Evolutionary conservation across 1,284 basidiomycete species (phyloP).

Genomic region (Marasmius tenuissimus): DNA sequence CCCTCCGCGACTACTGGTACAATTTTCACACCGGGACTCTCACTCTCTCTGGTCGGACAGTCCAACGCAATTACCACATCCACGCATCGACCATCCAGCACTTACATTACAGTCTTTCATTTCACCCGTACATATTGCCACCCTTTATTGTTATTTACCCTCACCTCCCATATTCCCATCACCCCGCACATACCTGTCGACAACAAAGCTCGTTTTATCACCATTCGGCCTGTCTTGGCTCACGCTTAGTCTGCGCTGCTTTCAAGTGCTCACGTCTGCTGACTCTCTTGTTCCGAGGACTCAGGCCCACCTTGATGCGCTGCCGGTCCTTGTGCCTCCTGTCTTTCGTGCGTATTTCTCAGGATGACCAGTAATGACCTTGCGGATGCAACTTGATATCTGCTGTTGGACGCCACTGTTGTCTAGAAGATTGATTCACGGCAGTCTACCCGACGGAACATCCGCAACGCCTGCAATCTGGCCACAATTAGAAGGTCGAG

Average conservation of each 20-base stretch:
- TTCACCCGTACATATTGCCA: slow-evolving; percentile 14
- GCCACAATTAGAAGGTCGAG: neutral
- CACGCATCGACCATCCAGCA: slow-evolving; percentile 14
- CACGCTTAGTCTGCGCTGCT: no score
- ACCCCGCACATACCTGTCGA: slow-evolving; percentile 1
- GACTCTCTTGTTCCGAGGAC: no score
- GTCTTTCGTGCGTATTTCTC: no score
- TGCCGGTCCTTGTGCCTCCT: no score
- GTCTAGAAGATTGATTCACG: neutral
- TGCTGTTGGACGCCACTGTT: no score
- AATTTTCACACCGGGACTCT: slow-evolving; percentile 21
- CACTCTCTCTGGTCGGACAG: slow-evolving; percentile 18
- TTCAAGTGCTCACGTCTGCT: no score
- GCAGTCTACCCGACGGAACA: neutral
- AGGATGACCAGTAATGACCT: no score
- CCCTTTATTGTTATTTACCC: slow-evolving; percentile 12
- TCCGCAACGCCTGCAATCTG: neutral
- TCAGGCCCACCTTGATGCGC: no score
- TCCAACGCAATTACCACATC: slow-evolving; percentile 13
- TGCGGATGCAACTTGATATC: no score
- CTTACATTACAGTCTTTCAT: slow-evolving; percentile 10
- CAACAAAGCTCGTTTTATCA: slow-evolving; percentile 1
- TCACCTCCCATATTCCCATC: neutral
- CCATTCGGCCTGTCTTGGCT: neutral
- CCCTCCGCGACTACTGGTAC: slow-evolving; percentile 15